Evolutionary conservation across 306 rosid genomes (phyloP).

Genomic region (Medicago arabica): DNA sequence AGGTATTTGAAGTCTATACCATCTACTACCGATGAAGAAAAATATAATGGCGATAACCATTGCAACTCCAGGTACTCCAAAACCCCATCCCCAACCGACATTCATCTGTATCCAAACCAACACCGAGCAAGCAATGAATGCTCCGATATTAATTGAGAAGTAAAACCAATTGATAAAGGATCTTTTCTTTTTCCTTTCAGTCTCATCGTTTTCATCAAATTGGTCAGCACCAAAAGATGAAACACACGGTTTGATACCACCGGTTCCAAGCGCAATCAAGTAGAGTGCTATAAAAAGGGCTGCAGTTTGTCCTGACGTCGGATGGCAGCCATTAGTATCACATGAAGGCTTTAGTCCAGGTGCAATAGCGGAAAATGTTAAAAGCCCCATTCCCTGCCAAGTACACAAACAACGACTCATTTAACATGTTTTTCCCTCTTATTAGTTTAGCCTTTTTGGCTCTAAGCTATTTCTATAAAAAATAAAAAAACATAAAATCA

Average conservation of each 20-base stretch:
- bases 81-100: conserved; percentile 96
- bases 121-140: conserved; percentile 76
- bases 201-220: conserved; percentile 69
- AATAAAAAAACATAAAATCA: too few species aligned
- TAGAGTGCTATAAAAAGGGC: conserved; percentile 60
- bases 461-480: too few species aligned
- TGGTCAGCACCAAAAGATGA: conserved; percentile 91
- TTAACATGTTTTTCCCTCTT: background rate
- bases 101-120: conserved; percentile 85
- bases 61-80: conserved; percentile 81
- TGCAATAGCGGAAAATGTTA: conserved; percentile 61
- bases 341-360: conserved; percentile 68
- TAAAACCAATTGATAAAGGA: conserved; percentile 92
- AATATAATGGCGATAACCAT: conserved; percentile 71
- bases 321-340: conserved; percentile 56
- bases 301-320: conserved; percentile 54
- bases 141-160: conserved; percentile 76
- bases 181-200: conserved; percentile 69
- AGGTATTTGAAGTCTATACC: conserved; percentile 72
- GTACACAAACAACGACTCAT: conserved; percentile 10
- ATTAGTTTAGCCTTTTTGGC: too few species aligned
- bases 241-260: conserved; percentile 89
- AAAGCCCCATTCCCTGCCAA: conserved; percentile 60
- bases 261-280: conserved; percentile 84
- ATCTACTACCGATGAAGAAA: conserved; percentile 64